Base-by-base conservation (phyloP, 2,329 filamentous ascomycete genomes). In the Helicocarpus griseus region DNA sequence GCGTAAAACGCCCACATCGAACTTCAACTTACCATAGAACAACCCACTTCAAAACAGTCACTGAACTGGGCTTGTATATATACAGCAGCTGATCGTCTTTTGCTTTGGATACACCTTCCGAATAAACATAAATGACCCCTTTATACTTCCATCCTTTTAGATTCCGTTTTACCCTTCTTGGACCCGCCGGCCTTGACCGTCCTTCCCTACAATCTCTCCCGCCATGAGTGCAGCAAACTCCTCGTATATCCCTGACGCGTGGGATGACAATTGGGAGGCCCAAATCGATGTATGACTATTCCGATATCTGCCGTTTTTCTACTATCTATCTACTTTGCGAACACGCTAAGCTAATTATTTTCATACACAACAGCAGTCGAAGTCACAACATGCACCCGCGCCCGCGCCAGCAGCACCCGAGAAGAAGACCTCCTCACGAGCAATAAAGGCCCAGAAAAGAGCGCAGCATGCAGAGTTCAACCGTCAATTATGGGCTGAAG, bases 261-360 rank as follows among this genome's bases (percentile, higher is more conserved):
- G 91, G 91, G 89, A 91, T 57, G 84, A 95, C 61, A 87, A 95
- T 63, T 97, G 90, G 89, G 87, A 91, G 66, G 71, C 74, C 5
- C 79, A 86, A 64, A 88, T 86, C 52, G 89, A 95, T 71, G 80
- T 83, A 73, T 52, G 63, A 60, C 39, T 13, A 35, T 35, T 33
- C 33, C 11, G 35, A 50, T 24, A 50, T 39, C 24, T 26, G 28
- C 39, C 26, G 7, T 39, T 46, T 48, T 41, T 40, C 48, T 43
- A 2, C n/a, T 38, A 43, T 14, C 41, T n/a, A n/a, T 51, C 40
- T 31, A 38, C 31, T 41, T 45, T 17, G 8, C 11, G 40, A 41
- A 17, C n/a, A 33, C 35, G 4, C 28, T 53, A 24, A 26, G 28
- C 22, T 40, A 39, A 49, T n/a, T n/a, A n/a, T n/a, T n/a, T n/a